Conservation (phyloP, 345 rosid species). For the Corchorus olitorius region DNA sequence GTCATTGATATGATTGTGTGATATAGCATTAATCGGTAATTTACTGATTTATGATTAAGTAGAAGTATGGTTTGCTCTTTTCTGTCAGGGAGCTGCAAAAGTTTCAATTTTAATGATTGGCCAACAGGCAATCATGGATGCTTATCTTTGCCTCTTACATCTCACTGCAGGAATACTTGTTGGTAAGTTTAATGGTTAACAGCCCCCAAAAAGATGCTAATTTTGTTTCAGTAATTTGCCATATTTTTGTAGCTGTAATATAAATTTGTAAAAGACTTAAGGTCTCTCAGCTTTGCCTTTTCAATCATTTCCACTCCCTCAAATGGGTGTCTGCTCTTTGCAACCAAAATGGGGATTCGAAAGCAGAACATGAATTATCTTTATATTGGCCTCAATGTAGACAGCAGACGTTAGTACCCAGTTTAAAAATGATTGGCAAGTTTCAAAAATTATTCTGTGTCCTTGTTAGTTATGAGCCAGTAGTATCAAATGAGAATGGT, state of each 20-base stretch:
- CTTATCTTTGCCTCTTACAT: slow-evolving; percentile 95
- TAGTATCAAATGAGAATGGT: slow-evolving; percentile 5
- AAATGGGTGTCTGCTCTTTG: not conserved
- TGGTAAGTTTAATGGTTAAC: slow-evolving; percentile 50
- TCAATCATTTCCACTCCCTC: not conserved
- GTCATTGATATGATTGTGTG: slow-evolving; percentile 2
- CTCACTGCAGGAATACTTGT: slow-evolving; percentile 95
- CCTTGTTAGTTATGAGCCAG: not conserved
- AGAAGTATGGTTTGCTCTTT: slow-evolving; percentile 22
- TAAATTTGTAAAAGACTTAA: slow-evolving; percentile 11
- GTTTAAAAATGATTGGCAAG: not conserved
- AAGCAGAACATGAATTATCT: slow-evolving; percentile 11
- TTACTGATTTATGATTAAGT: slow-evolving; percentile 15
- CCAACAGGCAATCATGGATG: slow-evolving; percentile 98
- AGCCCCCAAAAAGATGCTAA: slow-evolving; percentile 11
- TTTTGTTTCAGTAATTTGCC: not conserved
- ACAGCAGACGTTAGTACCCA: not conserved
- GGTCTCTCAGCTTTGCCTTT: not conserved
- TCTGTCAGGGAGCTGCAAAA: slow-evolving; percentile 93
- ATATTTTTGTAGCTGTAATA: not conserved
- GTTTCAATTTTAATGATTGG: slow-evolving; percentile 94
- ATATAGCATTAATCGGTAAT: not conserved
- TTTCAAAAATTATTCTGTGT: not conserved
- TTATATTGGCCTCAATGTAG: not conserved
- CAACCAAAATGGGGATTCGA: not conserved